A percentile compares a stretch with the other conserved stretches of the same genome.
phyloP scores from a whole-genome alignment of 345 rosid genomes.

The Eucalyptus tenuipes region DNA sequence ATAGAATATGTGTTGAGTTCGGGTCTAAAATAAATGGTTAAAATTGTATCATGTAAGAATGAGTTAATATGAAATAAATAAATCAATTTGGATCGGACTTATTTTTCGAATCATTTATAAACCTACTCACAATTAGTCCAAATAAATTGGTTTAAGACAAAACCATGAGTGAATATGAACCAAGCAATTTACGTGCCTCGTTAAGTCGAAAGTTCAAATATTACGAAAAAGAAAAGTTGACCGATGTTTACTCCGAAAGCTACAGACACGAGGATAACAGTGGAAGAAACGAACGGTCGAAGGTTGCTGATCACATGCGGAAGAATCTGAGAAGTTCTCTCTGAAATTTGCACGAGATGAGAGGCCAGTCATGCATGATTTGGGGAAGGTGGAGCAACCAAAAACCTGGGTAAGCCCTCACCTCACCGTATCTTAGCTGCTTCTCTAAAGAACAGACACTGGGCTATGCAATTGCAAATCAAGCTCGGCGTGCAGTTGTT shows the following conservation, averaged over 20 bases:
- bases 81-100: neutral
- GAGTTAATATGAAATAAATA: neutral
- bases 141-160: neutral
- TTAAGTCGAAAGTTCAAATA: neutral
- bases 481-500: neutral
- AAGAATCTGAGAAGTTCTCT: neutral
- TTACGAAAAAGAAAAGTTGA: neutral
- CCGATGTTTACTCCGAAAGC: neutral
- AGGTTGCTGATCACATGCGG: neutral
- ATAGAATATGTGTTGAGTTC: accelerated
- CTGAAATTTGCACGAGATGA: neutral
- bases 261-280: neutral
- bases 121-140: neutral
- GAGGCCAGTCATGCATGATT: neutral
- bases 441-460: neutral
- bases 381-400: neutral
- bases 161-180: neutral
- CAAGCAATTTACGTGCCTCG: neutral
- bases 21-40: accelerated
- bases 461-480: neutral
- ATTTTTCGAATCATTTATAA: neutral
- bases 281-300: neutral
- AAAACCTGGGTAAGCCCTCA: neutral
- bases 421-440: neutral
- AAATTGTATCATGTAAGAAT: neutral